Evolutionary conservation across 1,284 basidiomycete species (phyloP).

Genomic region (Ceratobasidium sp.): DNA sequence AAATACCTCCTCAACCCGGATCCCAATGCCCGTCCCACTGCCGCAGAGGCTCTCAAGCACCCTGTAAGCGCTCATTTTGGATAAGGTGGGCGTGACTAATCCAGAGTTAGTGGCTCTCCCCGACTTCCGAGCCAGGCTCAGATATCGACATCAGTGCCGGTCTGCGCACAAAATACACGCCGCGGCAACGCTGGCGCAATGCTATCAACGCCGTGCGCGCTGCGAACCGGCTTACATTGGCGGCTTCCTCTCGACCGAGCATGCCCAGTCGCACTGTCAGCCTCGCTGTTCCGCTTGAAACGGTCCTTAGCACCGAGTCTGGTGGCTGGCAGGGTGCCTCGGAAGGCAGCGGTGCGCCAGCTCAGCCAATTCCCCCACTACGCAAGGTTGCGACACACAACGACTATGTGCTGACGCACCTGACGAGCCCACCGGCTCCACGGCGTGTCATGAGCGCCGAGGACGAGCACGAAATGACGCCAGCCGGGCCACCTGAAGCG

Average conservation of each 20-base stretch:
- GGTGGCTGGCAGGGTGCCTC: constrained; percentile 24
- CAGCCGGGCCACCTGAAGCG: neutral
- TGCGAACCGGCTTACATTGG: constrained; percentile 55
- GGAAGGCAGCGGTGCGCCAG: neutral
- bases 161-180: constrained; percentile 78
- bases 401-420: constrained; percentile 5
- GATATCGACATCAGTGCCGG: constrained; percentile 66
- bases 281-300: constrained; percentile 23
- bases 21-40: constrained; percentile 74
- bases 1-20: constrained; percentile 74
- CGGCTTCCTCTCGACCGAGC: neutral
- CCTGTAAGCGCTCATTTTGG: constrained; percentile 51
- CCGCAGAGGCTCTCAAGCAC: constrained; percentile 72
- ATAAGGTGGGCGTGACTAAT: constrained; percentile 26
- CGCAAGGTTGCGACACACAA: constrained; percentile 32
- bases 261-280: constrained; percentile 11
- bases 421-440: constrained; percentile 18
- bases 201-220: constrained; percentile 71
- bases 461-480: constrained; percentile 20
- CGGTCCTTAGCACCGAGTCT: constrained; percentile 7
- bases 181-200: constrained; percentile 68
- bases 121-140: constrained; percentile 66
- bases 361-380: constrained; percentile 1
- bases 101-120: constrained; percentile 68
- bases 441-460: constrained; percentile 33